Conservation (phyloP, 805 yeast genomes). For the Wickerhamomyces alni region DNA sequence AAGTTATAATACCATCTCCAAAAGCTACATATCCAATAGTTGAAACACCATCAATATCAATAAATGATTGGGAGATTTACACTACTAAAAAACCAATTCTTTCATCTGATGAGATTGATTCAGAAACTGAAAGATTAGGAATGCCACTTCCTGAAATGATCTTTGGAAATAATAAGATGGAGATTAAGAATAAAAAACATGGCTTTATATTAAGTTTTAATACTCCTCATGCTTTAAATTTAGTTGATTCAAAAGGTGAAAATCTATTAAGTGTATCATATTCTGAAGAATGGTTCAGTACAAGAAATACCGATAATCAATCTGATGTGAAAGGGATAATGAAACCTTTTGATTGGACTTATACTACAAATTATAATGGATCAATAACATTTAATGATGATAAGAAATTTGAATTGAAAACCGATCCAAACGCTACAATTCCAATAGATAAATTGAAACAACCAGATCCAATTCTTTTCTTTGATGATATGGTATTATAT, state of each 20-base stretch:
- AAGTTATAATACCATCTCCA: constrained; percentile 75
- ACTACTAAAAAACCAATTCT: constrained; percentile 74
- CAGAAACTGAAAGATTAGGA: constrained; percentile 48
- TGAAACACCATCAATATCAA: constrained; percentile 64
- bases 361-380: constrained; percentile 76
- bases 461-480: constrained; percentile 84
- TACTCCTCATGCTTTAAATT: constrained; percentile 67
- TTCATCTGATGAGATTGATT: constrained; percentile 67
- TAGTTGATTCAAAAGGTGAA: constrained; percentile 48
- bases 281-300: constrained; percentile 72
- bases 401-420: constrained; percentile 13
- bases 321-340: constrained; percentile 49
- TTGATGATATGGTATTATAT: constrained; percentile 79
- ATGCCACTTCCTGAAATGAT: constrained; percentile 97
- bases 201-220: constrained; percentile 56
- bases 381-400: constrained; percentile 34
- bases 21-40: constrained; percentile 54
- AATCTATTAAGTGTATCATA: constrained; percentile 69
- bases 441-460: constrained; percentile 66
- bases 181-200: constrained; percentile 35
- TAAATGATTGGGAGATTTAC: constrained; percentile 70
- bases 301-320: constrained; percentile 28
- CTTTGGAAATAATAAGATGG: constrained; percentile 75
- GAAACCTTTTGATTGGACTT: constrained; percentile 96
- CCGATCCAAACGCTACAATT: constrained; percentile 33